Evolutionary conservation across 306 rosid species (phyloP), one percentile per base, ranked within the genome.

Genomic region (Medicago ruthenica): DNA sequence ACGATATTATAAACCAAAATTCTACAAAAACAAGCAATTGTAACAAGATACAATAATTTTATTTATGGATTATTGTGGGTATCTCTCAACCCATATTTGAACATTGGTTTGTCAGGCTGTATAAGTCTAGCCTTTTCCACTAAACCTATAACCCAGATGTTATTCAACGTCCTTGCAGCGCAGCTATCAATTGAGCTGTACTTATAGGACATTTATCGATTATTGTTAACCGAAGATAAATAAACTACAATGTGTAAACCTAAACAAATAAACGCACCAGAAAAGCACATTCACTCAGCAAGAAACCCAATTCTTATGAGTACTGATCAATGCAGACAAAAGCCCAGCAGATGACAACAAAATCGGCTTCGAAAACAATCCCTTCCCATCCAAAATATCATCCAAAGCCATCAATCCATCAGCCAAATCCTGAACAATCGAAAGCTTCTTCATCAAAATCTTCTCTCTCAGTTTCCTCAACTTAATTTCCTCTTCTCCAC

Each of bases 301-400:
- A 64, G 93, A 88, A 1, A 85, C 76, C 98, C 98, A 94, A 77
- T 87, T 91, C 90, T 94, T 94, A 54, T 90, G 95, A 81, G 93
- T 90, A 64, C 98, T 88, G 71, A 94, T 90, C 57, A 91, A 78
- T 0, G 98, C 97, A 17, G 97, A 94, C 7, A 90, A 16, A 21
- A 94, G 85, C 57, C 98, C 98, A 0, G 97, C 93, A 13, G 83
- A 83, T 9, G 93, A 86, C 34, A 90, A n/a, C 7, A 88, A 39
- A 62, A 82, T 44, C 3, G 98, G 91, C 50, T 84, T 88, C 4
- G 94, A 81, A 68, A 87, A 74, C 4, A 77, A 71, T 8, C 85
- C 95, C 0, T 85, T 85, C 0, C 97, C 96, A 22, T 94, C 87
- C 15, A 90, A 51, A 27, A 94, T 82, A 79, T 91, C 98, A 16